Evolutionary conservation across 2,329 filamentous ascomycete species (phyloP).

Genomic region (Chaetomium sp.): DNA sequence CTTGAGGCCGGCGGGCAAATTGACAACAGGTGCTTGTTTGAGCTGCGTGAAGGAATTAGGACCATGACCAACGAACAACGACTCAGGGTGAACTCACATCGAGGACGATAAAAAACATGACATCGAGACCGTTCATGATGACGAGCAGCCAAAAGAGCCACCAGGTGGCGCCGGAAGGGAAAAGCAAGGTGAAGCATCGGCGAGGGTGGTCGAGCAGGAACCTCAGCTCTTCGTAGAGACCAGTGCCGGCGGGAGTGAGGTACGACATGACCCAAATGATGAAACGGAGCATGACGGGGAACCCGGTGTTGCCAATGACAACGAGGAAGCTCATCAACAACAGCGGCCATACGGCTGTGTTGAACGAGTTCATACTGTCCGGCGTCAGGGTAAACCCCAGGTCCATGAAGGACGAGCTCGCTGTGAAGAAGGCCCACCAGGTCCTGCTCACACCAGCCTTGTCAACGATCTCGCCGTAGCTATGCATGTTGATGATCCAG

Average conservation of each 20-base stretch:
- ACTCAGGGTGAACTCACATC: conserved; percentile 63
- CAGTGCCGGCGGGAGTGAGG: conserved; percentile 63
- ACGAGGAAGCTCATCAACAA: conserved; percentile 83
- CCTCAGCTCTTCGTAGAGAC: conserved; percentile 83
- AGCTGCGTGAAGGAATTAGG: conserved; percentile 53
- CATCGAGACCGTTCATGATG: conserved; percentile 77
- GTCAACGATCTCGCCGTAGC: conserved; percentile 68
- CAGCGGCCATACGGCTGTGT: conserved; percentile 72
- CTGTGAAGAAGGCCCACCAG: conserved; percentile 94
- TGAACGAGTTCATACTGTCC: conserved; percentile 91
- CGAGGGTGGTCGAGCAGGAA: conserved; percentile 94
- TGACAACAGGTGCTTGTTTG: conserved; percentile 67
- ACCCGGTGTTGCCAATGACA: conserved; percentile 92
- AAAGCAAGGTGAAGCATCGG: conserved; percentile 92
- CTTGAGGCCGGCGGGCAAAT: conserved; percentile 70
- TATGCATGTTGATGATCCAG: conserved; percentile 69
- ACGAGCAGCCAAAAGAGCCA: conserved; percentile 90
- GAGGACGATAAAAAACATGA: conserved; percentile 89
- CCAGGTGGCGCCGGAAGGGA: conserved; percentile 89
- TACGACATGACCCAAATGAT: conserved; percentile 83
- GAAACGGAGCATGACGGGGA: conserved; percentile 91
- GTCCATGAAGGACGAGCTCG: conserved; percentile 89
- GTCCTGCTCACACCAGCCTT: conserved; percentile 62
- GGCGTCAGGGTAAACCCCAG: conserved; percentile 91
- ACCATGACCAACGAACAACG: not conserved